phyloP scores from a whole-genome alignment of 148 eudicot genomes.

The Rhododendron griersonianum region DNA sequence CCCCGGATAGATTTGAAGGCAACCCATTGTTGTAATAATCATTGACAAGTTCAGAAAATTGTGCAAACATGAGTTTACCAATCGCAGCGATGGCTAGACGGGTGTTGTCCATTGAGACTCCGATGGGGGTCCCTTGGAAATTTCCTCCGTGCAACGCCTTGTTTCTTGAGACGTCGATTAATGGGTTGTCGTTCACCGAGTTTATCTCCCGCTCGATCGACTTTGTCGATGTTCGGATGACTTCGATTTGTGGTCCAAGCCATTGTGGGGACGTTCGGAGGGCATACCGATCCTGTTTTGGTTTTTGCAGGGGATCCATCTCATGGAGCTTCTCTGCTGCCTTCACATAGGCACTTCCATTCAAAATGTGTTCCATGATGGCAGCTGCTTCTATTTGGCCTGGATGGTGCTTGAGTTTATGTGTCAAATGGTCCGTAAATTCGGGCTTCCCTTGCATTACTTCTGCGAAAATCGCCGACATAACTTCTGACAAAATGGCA shows the following conservation, averaged over 20 bases:
- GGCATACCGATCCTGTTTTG: slow-evolving; percentile 40
- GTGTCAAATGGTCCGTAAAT: slow-evolving; percentile 34
- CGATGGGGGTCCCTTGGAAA: slow-evolving; percentile 43
- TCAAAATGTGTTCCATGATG: slow-evolving; percentile 37
- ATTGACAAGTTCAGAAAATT: slow-evolving; percentile 40
- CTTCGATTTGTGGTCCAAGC: slow-evolving; percentile 32
- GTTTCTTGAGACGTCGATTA: slow-evolving; percentile 38
- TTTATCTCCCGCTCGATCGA: slow-evolving; percentile 38
- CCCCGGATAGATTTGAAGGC: slow-evolving; percentile 38
- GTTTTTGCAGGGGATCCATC: slow-evolving; percentile 37
- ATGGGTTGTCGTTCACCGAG: slow-evolving; percentile 33
- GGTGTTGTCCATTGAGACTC: slow-evolving; percentile 41
- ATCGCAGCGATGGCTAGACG: slow-evolving; percentile 35
- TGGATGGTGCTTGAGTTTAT: slow-evolving; percentile 41
- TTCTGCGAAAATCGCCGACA: slow-evolving; percentile 35
- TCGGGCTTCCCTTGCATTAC: slow-evolving; percentile 30
- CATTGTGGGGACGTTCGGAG: slow-evolving; percentile 35
- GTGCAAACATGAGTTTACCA: slow-evolving; percentile 38
- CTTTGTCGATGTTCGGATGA: slow-evolving; percentile 26
- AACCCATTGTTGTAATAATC: slow-evolving; percentile 44
- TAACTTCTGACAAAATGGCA: slow-evolving; percentile 24
- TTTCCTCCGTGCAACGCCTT: slow-evolving; percentile 43
- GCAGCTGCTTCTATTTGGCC: slow-evolving; percentile 42
- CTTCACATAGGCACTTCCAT: slow-evolving; percentile 30
- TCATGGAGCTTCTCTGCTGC: slow-evolving; percentile 26